Evolutionary conservation across 1,284 basidiomycete species (phyloP).

Genomic region (Inonotus obliquus): DNA sequence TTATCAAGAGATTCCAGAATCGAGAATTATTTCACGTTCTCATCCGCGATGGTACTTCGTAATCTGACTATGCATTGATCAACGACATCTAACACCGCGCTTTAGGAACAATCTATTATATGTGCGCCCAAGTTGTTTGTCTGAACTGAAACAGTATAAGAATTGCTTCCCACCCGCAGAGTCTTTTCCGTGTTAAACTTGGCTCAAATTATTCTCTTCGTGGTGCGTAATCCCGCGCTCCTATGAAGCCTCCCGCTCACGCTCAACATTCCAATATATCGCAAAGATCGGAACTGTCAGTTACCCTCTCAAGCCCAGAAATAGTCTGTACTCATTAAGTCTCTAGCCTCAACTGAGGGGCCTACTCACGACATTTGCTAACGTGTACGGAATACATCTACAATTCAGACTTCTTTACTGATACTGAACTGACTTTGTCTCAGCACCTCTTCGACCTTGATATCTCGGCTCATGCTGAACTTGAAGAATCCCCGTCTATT

Average conservation of each 20-base stretch:
- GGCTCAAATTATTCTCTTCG: neutral
- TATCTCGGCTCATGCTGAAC: constrained; percentile 17
- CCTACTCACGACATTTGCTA: neutral
- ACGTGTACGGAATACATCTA: neutral
- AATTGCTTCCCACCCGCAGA: neutral
- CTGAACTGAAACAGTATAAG: neutral
- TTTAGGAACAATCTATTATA: neutral
- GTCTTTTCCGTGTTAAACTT: neutral
- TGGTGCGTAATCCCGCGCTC: neutral
- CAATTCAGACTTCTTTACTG: neutral
- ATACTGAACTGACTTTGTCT: neutral
- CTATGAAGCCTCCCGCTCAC: neutral
- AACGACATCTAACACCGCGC: too few relatives aligned
- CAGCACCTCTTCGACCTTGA: constrained; percentile 11
- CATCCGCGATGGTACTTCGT: constrained; percentile 10
- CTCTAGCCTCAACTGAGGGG: neutral
- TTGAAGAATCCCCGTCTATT: constrained; percentile 11
- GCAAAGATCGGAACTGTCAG: neutral
- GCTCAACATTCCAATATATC: neutral
- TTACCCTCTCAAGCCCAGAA: too few relatives aligned
- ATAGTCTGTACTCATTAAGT: neutral
- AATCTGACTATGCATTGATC: neutral
- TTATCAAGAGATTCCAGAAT: constrained; percentile 9
- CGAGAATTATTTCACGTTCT: constrained; percentile 7
- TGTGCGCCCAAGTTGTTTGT: neutral